phyloP scores from a whole-genome alignment of 2,329 filamentous ascomycete genomes.

The Beauveria sp. region DNA sequence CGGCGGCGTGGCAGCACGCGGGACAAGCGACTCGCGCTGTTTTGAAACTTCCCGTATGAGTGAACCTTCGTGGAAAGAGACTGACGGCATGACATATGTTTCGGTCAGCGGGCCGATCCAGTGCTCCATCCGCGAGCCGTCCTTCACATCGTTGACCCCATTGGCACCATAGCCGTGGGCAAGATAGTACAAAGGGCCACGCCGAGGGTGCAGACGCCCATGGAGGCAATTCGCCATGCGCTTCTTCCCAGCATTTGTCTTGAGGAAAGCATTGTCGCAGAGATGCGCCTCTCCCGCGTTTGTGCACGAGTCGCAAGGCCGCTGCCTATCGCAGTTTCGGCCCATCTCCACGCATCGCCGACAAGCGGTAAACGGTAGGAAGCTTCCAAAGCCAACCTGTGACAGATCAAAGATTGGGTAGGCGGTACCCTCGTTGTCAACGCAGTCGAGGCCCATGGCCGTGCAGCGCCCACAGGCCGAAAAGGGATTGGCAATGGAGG shows the following conservation, averaged over 20 bases:
- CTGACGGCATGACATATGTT: not conserved
- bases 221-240: slow-evolving; percentile 14
- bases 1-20: not conserved
- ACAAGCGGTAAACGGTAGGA: slow-evolving; percentile 21
- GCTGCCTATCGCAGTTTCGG: slow-evolving; percentile 27
- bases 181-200: slow-evolving; percentile 28
- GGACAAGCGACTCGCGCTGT: not conserved
- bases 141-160: slow-evolving; percentile 22
- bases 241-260: not conserved
- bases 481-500: slow-evolving; percentile 7
- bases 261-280: slow-evolving; percentile 14
- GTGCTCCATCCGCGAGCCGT: slow-evolving; percentile 18
- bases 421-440: slow-evolving; percentile 1
- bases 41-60: not conserved
- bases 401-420: slow-evolving; percentile 23
- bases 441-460: slow-evolving; percentile 24
- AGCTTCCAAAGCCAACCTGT: slow-evolving; percentile 24
- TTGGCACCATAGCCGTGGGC: slow-evolving; percentile 21
- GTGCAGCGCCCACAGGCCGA: slow-evolving; percentile 22
- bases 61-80: not conserved
- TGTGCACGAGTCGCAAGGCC: slow-evolving; percentile 30
- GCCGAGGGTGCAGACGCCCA: slow-evolving; percentile 11
- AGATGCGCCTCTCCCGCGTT: slow-evolving; percentile 14
- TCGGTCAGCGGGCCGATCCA: slow-evolving; percentile 18
- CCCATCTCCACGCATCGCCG: slow-evolving; percentile 16